These are phyloP conservation scores for Trichophyton simii DNA, from an alignment of 2,329 filamentous ascomycete species.

Conservation along the genomic window DNA sequence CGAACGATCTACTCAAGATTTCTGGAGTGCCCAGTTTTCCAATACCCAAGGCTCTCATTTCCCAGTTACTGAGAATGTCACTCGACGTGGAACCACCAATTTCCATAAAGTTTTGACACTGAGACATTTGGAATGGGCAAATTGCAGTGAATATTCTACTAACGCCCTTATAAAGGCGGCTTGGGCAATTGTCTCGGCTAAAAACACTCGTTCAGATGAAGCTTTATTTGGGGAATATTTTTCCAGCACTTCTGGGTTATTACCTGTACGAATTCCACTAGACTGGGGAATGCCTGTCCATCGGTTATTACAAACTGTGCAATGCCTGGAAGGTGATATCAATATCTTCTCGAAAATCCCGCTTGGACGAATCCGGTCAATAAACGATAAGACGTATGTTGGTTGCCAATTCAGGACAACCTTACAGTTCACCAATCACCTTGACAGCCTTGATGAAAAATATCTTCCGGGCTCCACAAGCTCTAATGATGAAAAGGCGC, in stretches of 20 bases:
- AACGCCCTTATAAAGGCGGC: slow-evolving; percentile 6
- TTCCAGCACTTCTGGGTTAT: slow-evolving; percentile 17
- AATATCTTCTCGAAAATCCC: slow-evolving; percentile 46
- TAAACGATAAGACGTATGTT: slow-evolving; percentile 34
- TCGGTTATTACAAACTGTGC: slow-evolving; percentile 36
- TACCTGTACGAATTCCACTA: slow-evolving; percentile 25
- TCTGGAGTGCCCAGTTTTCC: not conserved
- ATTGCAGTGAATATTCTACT: not conserved
- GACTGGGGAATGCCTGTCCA: slow-evolving; percentile 9
- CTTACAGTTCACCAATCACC: not conserved
- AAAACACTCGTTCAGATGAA: slow-evolving; percentile 20
- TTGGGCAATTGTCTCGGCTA: slow-evolving; percentile 9
- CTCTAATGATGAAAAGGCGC: not conserved
- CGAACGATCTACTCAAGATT: not conserved
- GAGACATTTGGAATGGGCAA: not conserved
- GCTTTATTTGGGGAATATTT: slow-evolving; percentile 31
- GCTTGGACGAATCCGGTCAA: slow-evolving; percentile 36
- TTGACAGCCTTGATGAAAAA: too few species aligned
- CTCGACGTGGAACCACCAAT: not conserved
- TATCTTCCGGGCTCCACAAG: not conserved
- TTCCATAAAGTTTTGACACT: not conserved
- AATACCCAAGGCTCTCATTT: not conserved
- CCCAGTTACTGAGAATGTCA: not conserved
- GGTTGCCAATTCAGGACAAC: slow-evolving; percentile 30
- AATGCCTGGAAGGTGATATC: slow-evolving; percentile 39